Conservation (phyloP, 2,329 filamentous ascomycete genomes). For the Exophiala oligosperma region DNA sequence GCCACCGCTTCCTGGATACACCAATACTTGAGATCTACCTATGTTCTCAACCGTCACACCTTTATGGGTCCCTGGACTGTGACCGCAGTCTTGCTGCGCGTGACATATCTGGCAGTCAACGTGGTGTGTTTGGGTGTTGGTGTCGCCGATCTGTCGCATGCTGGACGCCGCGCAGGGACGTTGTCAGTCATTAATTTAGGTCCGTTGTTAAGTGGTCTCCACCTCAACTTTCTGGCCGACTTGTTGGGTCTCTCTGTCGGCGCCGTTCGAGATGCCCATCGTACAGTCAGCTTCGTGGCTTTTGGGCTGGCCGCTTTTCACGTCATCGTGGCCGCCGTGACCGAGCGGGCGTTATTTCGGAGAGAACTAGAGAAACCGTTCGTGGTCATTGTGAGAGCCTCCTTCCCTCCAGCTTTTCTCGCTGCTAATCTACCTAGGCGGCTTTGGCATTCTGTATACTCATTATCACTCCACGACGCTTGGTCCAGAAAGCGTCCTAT, state of each 20-base stretch:
- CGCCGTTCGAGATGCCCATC: background rate
- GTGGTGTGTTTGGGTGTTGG: background rate
- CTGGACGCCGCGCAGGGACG: background rate
- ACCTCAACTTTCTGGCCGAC: slow-evolving; percentile 2
- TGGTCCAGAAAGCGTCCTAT: background rate
- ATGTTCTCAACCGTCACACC: slow-evolving; percentile 1
- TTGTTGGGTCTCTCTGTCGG: background rate
- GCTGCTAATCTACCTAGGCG: background rate
- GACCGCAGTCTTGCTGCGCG: background rate
- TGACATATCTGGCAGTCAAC: background rate
- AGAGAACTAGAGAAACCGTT: background rate
- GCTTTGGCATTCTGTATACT: background rate
- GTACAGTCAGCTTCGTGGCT: background rate
- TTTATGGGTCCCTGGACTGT: slow-evolving; percentile 1
- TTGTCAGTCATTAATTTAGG: slow-evolving; percentile 1
- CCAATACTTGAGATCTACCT: background rate
- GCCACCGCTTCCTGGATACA: background rate
- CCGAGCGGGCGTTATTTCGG: background rate
- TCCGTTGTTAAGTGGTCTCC: background rate
- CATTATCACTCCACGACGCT: background rate
- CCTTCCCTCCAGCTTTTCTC: background rate
- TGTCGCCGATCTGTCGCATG: background rate
- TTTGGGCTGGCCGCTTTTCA: slow-evolving; percentile 1
- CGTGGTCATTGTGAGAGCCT: background rate
- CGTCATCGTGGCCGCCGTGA: background rate